Evolutionary conservation across 768 basidiomycete genomes (phyloP).

Genomic region (Punctularia strigosozonata): DNA sequence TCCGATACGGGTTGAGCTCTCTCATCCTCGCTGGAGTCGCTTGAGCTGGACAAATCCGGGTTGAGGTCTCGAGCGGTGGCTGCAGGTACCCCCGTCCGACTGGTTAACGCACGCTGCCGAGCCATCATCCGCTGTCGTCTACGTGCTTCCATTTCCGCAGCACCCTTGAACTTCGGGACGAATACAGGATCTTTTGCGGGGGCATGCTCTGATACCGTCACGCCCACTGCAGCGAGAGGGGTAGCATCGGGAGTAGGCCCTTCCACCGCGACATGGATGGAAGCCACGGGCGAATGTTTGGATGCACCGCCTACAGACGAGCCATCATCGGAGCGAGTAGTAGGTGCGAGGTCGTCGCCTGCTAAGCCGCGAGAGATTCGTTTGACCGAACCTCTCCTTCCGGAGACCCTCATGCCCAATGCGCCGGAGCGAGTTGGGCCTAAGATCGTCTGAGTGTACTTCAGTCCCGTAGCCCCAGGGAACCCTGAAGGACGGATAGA

Average conservation of each 20-base stretch:
- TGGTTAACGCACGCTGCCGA: slow-evolving; percentile 29
- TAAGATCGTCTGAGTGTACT: slow-evolving; percentile 86
- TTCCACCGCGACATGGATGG: slow-evolving; percentile 5
- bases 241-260: slow-evolving; percentile 3
- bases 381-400: slow-evolving; percentile 38
- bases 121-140: slow-evolving; percentile 56
- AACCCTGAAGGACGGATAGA: slow-evolving; percentile 21
- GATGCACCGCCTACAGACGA: background rate
- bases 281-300: background rate
- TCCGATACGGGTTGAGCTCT: slow-evolving; percentile 19
- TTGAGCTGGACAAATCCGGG: slow-evolving; percentile 33
- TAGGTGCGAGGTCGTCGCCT: background rate
- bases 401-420: slow-evolving; percentile 67
- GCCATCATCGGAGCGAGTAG: background rate
- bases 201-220: slow-evolving; percentile 14
- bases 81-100: slow-evolving; percentile 18
- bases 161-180: slow-evolving; percentile 69
- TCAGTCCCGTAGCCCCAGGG: slow-evolving; percentile 46
- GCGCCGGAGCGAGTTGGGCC: slow-evolving; percentile 56
- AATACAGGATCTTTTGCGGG: slow-evolving; percentile 47
- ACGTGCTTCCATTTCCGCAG: slow-evolving; percentile 78
- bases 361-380: background rate
- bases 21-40: slow-evolving; percentile 10
- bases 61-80: slow-evolving; percentile 28
- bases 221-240: slow-evolving; percentile 2